phyloP scores from a whole-genome alignment of 1,284 basidiomycete genomes.

The Anthracocystis walkeri region DNA sequence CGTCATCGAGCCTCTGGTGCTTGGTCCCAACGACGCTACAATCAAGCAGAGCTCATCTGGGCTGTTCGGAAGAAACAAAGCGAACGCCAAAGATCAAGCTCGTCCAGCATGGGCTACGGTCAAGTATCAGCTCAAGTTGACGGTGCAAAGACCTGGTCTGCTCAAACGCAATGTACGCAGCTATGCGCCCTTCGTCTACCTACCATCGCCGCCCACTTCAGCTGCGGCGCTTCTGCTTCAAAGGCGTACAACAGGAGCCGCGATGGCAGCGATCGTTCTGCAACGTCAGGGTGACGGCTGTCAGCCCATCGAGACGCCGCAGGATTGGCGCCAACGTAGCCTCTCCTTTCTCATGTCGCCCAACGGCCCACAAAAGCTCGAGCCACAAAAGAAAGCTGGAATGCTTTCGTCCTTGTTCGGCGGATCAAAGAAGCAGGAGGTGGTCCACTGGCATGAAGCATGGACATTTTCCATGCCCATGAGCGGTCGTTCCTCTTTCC shows the following conservation, averaged over 20 bases:
- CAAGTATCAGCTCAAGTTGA: constrained; percentile 65
- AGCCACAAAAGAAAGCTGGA: constrained; percentile 21
- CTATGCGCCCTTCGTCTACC: constrained; percentile 62
- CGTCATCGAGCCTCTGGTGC: constrained; percentile 42
- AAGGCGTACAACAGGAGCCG: constrained; percentile 35
- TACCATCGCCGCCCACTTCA: constrained; percentile 54
- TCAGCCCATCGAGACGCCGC: constrained; percentile 27
- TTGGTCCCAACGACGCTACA: constrained; percentile 21
- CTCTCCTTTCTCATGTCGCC: constrained; percentile 28
- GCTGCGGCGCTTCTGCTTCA: constrained; percentile 29
- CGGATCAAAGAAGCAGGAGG: constrained; percentile 17
- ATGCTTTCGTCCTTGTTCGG: constrained; percentile 25
- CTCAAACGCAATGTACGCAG: constrained; percentile 59
- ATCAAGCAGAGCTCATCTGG: constrained; percentile 24
- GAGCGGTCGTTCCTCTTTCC: constrained; percentile 34
- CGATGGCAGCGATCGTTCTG: constrained; percentile 37
- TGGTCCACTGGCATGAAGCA: constrained; percentile 26
- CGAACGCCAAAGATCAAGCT: constrained; percentile 11
- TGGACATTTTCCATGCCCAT: constrained; percentile 54
- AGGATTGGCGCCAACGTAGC: constrained; percentile 23
- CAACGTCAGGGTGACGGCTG: constrained; percentile 28
- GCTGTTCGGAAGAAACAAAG: constrained; percentile 29
- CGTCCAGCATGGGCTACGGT: constrained; percentile 56
- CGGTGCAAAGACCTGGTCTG: constrained; percentile 57
- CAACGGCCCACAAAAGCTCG: constrained; percentile 28